Percentiles rank a stretch among this genome's conserved stretches.
Evolutionary conservation across 169 alveolate species (phyloP).

Genomic region (Babesia divergens): DNA sequence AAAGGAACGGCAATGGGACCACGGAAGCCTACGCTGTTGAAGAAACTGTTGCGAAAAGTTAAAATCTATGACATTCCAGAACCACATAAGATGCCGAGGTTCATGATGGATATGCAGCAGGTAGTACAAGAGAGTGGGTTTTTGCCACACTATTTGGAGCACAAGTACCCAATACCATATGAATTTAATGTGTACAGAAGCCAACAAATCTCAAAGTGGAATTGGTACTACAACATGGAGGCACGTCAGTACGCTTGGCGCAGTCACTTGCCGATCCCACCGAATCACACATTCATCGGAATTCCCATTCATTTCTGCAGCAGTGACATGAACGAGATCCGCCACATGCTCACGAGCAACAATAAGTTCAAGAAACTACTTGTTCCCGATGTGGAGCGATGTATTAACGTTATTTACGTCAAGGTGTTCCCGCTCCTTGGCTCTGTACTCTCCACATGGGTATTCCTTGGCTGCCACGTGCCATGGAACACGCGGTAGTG

Average conservation of each 20-base stretch:
- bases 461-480: slow-evolving; percentile 67
- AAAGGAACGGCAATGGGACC: background rate
- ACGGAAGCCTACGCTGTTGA: background rate
- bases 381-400: slow-evolving; percentile 75
- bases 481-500: slow-evolving; percentile 48
- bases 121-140: slow-evolving; percentile 22
- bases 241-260: slow-evolving; percentile 81
- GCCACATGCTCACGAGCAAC: slow-evolving; percentile 70
- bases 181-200: slow-evolving; percentile 66
- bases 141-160: slow-evolving; percentile 6
- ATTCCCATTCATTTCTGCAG: slow-evolving; percentile 84
- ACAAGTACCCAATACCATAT: slow-evolving; percentile 67
- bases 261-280: slow-evolving; percentile 76
- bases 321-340: slow-evolving; percentile 76
- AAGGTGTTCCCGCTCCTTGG: slow-evolving; percentile 76
- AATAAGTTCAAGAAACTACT: slow-evolving; percentile 73
- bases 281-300: slow-evolving; percentile 82
- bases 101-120: slow-evolving; percentile 30
- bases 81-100: slow-evolving; percentile 31
- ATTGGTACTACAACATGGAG: slow-evolving; percentile 80
- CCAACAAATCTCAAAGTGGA: slow-evolving; percentile 78
- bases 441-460: slow-evolving; percentile 76
- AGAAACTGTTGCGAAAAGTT: background rate
- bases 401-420: slow-evolving; percentile 65
- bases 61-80: background rate